Evolutionary conservation across 768 basidiomycete species (phyloP), one percentile per base, ranked within the genome.

Genomic region (Xanthoconium purpureum): DNA sequence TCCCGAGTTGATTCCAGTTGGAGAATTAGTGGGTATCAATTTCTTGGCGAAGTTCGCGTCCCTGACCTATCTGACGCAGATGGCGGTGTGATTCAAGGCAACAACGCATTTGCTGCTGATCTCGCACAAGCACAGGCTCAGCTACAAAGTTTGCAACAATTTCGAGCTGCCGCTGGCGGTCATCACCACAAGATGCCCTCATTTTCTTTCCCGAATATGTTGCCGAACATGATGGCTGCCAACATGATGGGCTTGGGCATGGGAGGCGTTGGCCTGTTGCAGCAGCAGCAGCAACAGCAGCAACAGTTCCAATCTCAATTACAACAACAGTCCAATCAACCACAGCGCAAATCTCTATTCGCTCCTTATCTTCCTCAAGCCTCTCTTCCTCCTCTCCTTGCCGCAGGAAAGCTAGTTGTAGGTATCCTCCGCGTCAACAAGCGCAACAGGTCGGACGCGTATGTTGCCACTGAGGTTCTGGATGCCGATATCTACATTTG

Each of bases 401-500:
- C 92, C 10, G 96, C 97, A 11, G 97, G 97, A 46, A 98, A 98
- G 74, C 80, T 99, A 45, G 97, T 99, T 54, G 94, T 98, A 43
- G 97, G 97, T 59, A 94, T 97, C 52, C 75, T 99, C 49, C 87
- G 97, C 35, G 97, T 98, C 63, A 98, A 98, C 77, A 98, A 98
- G 77, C 88, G 96, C 64, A 98, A 98, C 71, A 85, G 97, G 53
- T 98, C 95, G 17, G 97, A 99, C 71, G 97, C 97, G 9, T 99
- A 98, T 71, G 95, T 99, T 53, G 90, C 97, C 14, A 98, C 96
- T 12, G 97, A 98, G 70, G 95, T 98, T 33, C 75, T 99, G 48
- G 97, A 99, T 69, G 95, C 96, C 54, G 97, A 99, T 66, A 98
- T 99, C 70, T 99, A 98, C 66, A 98, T 98, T 57, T 97, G 95